Evolutionary conservation across 116 monocot species (phyloP).

Genomic region (Trichopus zeylanicus): DNA sequence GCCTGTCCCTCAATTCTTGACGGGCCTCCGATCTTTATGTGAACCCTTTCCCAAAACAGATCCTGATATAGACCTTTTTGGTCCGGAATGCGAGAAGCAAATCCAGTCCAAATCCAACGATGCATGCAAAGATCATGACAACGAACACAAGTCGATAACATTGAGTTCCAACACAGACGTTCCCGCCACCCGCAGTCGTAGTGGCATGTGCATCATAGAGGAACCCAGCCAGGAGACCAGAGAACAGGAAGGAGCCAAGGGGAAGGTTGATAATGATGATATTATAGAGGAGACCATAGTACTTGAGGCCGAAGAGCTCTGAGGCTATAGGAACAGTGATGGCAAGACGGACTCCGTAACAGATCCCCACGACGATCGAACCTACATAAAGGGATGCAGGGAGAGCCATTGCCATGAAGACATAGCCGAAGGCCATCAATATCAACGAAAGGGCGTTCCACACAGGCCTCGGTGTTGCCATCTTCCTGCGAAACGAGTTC

Average conservation of each 20-base stretch:
- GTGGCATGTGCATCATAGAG: constrained; percentile 82
- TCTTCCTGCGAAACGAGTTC: constrained; percentile 28
- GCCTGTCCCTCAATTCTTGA: constrained; percentile 9
- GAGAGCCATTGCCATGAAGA: constrained; percentile 59
- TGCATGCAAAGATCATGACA: constrained; percentile 66
- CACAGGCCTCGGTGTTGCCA: constrained; percentile 64
- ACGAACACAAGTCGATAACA: constrained; percentile 85
- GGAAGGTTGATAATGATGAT: constrained; percentile 92
- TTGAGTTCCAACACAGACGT: constrained; percentile 73
- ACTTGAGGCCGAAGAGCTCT: constrained; percentile 86
- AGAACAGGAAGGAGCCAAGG: constrained; percentile 96
- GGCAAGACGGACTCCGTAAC: constrained; percentile 86
- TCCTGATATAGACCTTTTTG: constrained; percentile 51
- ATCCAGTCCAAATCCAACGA: constrained; percentile 73
- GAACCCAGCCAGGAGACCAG: constrained; percentile 81
- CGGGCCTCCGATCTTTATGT: constrained; percentile 25
- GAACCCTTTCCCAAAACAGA: constrained; percentile 13
- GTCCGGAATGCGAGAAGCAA: constrained; percentile 50
- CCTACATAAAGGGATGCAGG: constrained; percentile 94
- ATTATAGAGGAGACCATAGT: constrained; percentile 94
- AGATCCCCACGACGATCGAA: constrained; percentile 72
- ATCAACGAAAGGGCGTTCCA: constrained; percentile 92
- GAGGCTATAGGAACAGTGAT: constrained; percentile 78
- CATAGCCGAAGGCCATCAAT: constrained; percentile 71
- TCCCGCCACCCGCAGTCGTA: constrained; percentile 34